phyloP scores from a whole-genome alignment of 139 green algal species.

The Edaphochlamys debaryana region DNA sequence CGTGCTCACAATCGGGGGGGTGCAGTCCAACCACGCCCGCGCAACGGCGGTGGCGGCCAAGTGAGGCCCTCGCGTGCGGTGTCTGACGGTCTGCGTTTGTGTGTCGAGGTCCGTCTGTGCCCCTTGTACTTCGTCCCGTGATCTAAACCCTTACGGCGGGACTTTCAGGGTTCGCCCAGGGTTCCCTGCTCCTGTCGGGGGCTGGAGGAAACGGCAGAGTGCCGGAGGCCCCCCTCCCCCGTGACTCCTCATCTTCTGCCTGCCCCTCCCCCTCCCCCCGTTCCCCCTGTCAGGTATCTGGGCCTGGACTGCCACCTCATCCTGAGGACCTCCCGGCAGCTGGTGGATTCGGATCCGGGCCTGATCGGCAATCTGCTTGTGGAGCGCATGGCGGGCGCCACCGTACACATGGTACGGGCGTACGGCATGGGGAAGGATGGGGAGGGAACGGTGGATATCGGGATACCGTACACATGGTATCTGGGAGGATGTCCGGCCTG shows the following conservation, averaged over 20 bases:
- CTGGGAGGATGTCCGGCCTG: too few relatives aligned
- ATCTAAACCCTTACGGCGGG: too few relatives aligned
- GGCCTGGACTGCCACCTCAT: constrained; percentile 90
- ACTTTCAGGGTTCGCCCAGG: too few relatives aligned
- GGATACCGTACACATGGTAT: too few relatives aligned
- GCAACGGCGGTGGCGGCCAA: constrained; percentile 78
- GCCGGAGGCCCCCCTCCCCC: too few relatives aligned
- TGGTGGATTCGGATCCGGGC: constrained; percentile 83
- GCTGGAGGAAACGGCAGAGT: too few relatives aligned
- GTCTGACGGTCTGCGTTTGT: too few relatives aligned
- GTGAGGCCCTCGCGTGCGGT: too few relatives aligned
- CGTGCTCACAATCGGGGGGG: constrained; percentile 89
- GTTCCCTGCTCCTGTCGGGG: too few relatives aligned
- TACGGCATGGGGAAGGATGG: neutral
- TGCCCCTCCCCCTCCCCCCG: neutral
- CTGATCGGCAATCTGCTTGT: constrained; percentile 94
- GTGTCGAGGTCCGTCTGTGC: too few relatives aligned
- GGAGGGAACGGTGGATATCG: too few relatives aligned
- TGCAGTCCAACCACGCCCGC: constrained; percentile 93
- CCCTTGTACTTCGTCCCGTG: too few relatives aligned
- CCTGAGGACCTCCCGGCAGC: constrained; percentile 75
- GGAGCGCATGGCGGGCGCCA: constrained; percentile 83
- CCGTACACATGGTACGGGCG: constrained; percentile 72
- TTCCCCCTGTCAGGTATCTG: constrained; percentile 66
- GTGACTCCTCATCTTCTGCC: neutral